phyloP scores from a whole-genome alignment of 2,329 filamentous ascomycete genomes.

The Neofusicoccum laricinum region DNA sequence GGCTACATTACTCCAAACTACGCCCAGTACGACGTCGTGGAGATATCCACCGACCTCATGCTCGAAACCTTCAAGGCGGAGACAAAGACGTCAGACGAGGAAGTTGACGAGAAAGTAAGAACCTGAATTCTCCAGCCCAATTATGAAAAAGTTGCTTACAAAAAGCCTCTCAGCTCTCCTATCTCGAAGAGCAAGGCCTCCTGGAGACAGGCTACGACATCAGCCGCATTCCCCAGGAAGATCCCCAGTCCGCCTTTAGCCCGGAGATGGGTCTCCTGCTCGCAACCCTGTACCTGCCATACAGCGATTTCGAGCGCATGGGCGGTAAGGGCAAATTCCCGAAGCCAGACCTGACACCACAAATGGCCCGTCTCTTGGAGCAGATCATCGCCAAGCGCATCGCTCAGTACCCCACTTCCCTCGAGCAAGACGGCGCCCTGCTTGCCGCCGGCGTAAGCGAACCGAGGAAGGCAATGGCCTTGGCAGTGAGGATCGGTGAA shows the following conservation, averaged over 20 bases:
- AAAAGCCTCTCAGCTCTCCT: slow-evolving; percentile 36
- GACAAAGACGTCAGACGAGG: slow-evolving; percentile 38
- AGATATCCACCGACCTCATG: slow-evolving; percentile 65
- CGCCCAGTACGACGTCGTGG: slow-evolving; percentile 75
- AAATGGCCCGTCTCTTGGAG: slow-evolving; percentile 40
- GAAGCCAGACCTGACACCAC: slow-evolving; percentile 40
- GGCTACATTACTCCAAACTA: slow-evolving; percentile 84
- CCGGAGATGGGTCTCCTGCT: slow-evolving; percentile 44
- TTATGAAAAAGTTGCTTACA: background rate
- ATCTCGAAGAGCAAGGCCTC: slow-evolving; percentile 62
- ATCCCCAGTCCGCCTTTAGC: slow-evolving; percentile 32
- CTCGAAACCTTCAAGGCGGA: slow-evolving; percentile 44
- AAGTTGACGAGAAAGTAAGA: slow-evolving; percentile 25
- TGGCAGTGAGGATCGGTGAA: slow-evolving; percentile 68
- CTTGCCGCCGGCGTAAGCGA: background rate
- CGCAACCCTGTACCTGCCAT: slow-evolving; percentile 43
- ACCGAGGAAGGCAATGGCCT: slow-evolving; percentile 53
- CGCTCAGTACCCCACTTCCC: slow-evolving; percentile 52
- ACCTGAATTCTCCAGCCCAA: too few species aligned
- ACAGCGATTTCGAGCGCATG: slow-evolving; percentile 41
- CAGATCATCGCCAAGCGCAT: slow-evolving; percentile 39
- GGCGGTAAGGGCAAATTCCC: slow-evolving; percentile 42
- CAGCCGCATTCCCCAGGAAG: slow-evolving; percentile 26
- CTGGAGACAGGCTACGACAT: slow-evolving; percentile 72
- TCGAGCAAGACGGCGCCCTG: slow-evolving; percentile 47